Evolutionary conservation across 208 protist species (phyloP), one percentile per base, ranked within the genome.

Genomic region (Angomonas ambiguus): DNA sequence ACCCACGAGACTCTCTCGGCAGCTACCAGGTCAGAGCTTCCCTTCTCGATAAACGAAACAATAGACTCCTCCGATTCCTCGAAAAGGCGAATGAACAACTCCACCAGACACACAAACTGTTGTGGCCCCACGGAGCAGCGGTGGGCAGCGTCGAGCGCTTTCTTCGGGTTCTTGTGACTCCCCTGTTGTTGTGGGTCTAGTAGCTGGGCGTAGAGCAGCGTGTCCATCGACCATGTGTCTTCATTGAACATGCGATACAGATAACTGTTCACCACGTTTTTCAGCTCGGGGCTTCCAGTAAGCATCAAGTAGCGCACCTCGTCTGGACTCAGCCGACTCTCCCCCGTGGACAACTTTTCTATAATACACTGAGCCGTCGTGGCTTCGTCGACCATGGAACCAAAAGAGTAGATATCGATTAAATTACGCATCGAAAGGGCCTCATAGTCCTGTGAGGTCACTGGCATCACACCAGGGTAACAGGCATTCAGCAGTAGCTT

Each of bases 51-150:
- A 65, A 88, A 94, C 18, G 55, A 48, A 6, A 58, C 56, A 31
- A 94, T 82, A 8, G 65, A 69, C 13, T 51, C 74, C 30, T 88
- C 81, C 0, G 57, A 57, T 32, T 77, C 76, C 1, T 79, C 80
- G 71, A 91, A 92, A 11, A 80, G 67, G 38, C 69, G 45, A 22
- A 74, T 64, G 16, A 92, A 77, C 27, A 92, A 74, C 51, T 92
- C 81, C 27, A 79, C 76, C 1, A 94, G 68, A 0, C 74, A 82
- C n/a, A 89, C 81, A 62, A 92, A 94, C 67, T 85, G 83, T 55
- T 80, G 79, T 0, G 88, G 81, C 11, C 77, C 85, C 10, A 92
- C 74, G 11, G 85, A 80, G 22, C 76, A 74, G 8, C 73, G 51
- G 55, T 83, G 75, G 1, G 85, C 85, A 0, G 79, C 84, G 57